phyloP scores from a whole-genome alignment of 495 filamentous ascomycete genomes.

The Talaromyces nanjingensis region DNA sequence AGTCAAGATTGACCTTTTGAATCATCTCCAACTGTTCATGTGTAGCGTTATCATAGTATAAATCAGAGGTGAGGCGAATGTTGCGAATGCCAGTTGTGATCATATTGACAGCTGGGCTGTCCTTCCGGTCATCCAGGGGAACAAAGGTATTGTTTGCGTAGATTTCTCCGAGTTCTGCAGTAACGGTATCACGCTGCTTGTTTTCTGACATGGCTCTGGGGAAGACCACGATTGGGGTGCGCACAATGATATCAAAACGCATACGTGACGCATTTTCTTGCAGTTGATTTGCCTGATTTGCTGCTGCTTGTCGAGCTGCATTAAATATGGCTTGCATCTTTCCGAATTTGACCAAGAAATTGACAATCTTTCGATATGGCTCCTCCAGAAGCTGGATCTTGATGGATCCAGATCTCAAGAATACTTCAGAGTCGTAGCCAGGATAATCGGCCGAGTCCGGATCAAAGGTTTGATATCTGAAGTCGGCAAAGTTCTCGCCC shows the following conservation, averaged over 20 bases:
- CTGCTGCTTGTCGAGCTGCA: conserved; percentile 89
- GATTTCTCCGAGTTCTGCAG: conserved; percentile 92
- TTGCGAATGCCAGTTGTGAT: conserved; percentile 87
- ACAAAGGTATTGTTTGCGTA: conserved; percentile 92
- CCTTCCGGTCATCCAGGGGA: conserved; percentile 63
- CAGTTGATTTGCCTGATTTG: conserved; percentile 85
- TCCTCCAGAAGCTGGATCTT: conserved; percentile 95
- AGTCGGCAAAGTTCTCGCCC: conserved; percentile 94
- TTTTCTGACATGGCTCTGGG: conserved; percentile 60
- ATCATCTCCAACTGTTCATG: conserved; percentile 91
- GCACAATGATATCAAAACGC: conserved; percentile 88
- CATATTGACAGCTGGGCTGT: conserved; percentile 75
- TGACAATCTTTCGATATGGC: conserved; percentile 95
- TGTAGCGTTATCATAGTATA: conserved; percentile 66
- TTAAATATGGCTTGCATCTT: conserved; percentile 99
- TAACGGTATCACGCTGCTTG: conserved; percentile 71
- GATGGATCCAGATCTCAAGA: conserved; percentile 82
- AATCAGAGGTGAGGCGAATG: conserved; percentile 80
- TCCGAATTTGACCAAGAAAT: conserved; percentile 95
- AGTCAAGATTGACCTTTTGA: conserved; percentile 89
- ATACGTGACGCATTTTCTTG: conserved; percentile 84
- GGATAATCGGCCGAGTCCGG: conserved; percentile 66
- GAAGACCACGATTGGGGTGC: conserved; percentile 93
- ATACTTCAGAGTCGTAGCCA: conserved; percentile 91
- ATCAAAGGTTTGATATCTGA: conserved; percentile 95